phyloP scores from a whole-genome alignment of 495 filamentous ascomycete species.

The Hypoxylon intermedium region DNA sequence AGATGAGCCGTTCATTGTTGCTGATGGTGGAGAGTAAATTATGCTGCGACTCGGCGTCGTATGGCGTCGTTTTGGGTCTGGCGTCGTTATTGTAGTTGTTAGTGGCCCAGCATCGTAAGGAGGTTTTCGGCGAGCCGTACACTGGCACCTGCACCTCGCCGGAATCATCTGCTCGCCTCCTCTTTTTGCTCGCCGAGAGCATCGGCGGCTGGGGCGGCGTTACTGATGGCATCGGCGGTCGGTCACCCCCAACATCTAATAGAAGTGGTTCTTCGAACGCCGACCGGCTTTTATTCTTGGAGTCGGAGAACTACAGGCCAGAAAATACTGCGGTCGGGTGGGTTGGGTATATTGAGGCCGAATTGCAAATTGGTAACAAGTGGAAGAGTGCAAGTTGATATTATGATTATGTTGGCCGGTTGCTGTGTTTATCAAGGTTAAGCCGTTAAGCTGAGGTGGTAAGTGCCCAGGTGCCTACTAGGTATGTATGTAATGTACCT shows the following conservation, averaged over 20 bases:
- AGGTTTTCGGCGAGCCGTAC: conserved; percentile 36
- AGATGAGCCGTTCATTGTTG: conserved; percentile 31
- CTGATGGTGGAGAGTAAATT: conserved; percentile 34
- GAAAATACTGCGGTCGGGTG: too few species aligned
- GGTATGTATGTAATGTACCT: too few species aligned
- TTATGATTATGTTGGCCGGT: background rate
- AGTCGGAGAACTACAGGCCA: too few species aligned
- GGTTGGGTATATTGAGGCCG: too few species aligned
- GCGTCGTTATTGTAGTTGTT: conserved; percentile 26
- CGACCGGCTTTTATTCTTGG: too few species aligned
- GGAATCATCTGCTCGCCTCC: conserved; percentile 49
- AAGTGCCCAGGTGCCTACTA: too few species aligned
- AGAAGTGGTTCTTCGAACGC: background rate
- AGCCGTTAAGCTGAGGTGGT: too few species aligned
- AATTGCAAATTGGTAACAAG: too few species aligned
- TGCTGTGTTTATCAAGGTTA: too few species aligned
- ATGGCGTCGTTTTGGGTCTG: conserved; percentile 22
- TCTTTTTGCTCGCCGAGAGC: conserved; percentile 47
- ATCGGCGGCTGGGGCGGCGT: conserved; percentile 22
- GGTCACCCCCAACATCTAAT: too few species aligned
- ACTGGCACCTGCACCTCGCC: conserved; percentile 40
- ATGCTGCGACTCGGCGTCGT: conserved; percentile 22
- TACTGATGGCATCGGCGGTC: conserved; percentile 37
- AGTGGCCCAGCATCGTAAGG: conserved; percentile 15
- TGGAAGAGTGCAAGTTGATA: background rate